These are phyloP conservation scores for Clitopilus passeckerianus DNA, from an alignment of 768 basidiomycete genomes.

Conservation along the genomic window DNA sequence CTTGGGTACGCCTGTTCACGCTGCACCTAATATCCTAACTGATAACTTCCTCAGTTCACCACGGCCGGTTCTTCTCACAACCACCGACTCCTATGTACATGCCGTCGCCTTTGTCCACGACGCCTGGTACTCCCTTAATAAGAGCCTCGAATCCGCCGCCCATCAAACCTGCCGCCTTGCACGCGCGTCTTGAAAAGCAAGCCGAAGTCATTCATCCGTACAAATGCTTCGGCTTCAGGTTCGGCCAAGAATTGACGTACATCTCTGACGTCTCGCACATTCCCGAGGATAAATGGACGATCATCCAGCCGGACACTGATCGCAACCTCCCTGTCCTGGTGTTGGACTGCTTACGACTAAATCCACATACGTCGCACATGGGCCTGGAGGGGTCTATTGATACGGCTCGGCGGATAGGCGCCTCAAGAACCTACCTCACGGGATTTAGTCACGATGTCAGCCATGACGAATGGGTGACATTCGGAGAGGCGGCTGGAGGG, in stretches of 20 bases:
- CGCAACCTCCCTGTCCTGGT: slow-evolving; percentile 52
- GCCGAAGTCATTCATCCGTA: slow-evolving; percentile 47
- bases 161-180: not conserved
- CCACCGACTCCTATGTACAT: slow-evolving; percentile 30
- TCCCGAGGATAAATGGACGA: slow-evolving; percentile 65
- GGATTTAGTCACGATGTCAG: slow-evolving; percentile 76
- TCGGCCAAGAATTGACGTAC: slow-evolving; percentile 66
- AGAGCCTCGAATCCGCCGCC: slow-evolving; percentile 21
- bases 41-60: slow-evolving; percentile 50
- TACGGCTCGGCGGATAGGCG: slow-evolving; percentile 50
- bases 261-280: slow-evolving; percentile 82
- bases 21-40: not conserved
- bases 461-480: slow-evolving; percentile 72
- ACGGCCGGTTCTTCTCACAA: slow-evolving; percentile 59
- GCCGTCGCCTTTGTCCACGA: slow-evolving; percentile 33
- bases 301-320: slow-evolving; percentile 27
- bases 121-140: slow-evolving; percentile 29
- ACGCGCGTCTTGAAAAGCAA: slow-evolving; percentile 2
- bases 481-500: slow-evolving; percentile 49
- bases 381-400: slow-evolving; percentile 62
- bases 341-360: slow-evolving; percentile 71
- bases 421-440: slow-evolving; percentile 61
- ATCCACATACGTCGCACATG: slow-evolving; percentile 72
- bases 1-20: slow-evolving; percentile 37
- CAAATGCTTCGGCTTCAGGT: slow-evolving; percentile 64